Evolutionary conservation across 2,329 filamentous ascomycete species (phyloP), one percentile per base, ranked within the genome.

Genomic region (Ciborinia camelliae): DNA sequence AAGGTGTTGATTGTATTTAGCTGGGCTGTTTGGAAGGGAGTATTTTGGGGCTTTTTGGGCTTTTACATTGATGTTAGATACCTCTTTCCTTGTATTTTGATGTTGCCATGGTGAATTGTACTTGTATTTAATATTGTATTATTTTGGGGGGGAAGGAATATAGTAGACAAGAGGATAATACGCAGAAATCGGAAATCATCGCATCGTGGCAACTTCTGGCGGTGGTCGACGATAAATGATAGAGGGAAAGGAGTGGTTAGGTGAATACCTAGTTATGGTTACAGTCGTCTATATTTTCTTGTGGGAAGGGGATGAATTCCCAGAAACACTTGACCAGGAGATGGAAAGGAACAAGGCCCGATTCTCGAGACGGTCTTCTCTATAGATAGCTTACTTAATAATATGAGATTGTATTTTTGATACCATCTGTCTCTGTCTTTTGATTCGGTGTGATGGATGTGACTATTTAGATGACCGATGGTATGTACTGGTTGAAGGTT

Each of bases 51-150:
- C n/a, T 47, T 50, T 58, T 48, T 53, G 10, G 30, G 9, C n/a
- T 45, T 37, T 45, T 50, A 14, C 23, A 28, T 15, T 39, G 52
- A 23, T 18, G 62, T 41, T 63, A 41, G 62, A 61, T 61, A 61
- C 58, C 58, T 61, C 15, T 61, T 61, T 51, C 23, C 20, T 61
- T 61, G 58, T 28, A 37, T n/a, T 51, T 59, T 28, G 30, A 39
- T 61, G 30, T 59, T 59, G 26, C n/a, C 41, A 47, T 20, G 28
- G 41, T 35, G 30, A 37, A 30, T 39, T 20, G 58, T 48, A 47
- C 32, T 43, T 62, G 39, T 62, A 62, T 48, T 37, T 47, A 47
- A 59, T 59, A 47, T 35, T 59, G 55, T 59, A 59, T 59, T 35
- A 35, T 59, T 37, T 48, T 57, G 47, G 45, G 26, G 18, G 47